A percentile compares a stretch with the other conserved stretches of the same genome.
Conservation (phyloP, 176 grass and related monocot genomes). For the Musa troglodytarum region DNA sequence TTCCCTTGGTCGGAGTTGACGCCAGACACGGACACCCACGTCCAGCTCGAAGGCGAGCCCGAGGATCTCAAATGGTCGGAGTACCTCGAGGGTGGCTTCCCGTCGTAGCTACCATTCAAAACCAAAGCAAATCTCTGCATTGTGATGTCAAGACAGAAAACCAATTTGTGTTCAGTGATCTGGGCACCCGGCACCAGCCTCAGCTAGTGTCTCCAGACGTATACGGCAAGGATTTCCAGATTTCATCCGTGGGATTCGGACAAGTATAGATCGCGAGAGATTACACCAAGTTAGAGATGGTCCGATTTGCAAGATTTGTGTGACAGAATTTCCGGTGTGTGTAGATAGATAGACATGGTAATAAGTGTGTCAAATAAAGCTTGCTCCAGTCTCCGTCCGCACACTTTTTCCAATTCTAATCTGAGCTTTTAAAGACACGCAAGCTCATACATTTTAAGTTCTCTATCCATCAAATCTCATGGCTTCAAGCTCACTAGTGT, state of each 20-base stretch:
- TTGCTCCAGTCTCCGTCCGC: background rate
- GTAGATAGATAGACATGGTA: background rate
- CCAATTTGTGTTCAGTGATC: background rate
- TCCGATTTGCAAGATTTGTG: too few species aligned
- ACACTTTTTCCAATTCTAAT: too few species aligned
- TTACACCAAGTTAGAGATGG: background rate
- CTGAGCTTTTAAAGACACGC: too few species aligned
- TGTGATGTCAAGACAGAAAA: background rate
- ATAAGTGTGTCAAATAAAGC: background rate
- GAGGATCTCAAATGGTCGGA: conserved; percentile 20
- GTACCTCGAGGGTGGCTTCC: conserved; percentile 10
- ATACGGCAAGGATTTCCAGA: background rate
- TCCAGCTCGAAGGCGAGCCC: background rate
- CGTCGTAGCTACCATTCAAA: background rate
- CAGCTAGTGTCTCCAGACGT: background rate
- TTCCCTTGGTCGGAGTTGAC: conserved; percentile 10
- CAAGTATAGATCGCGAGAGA: background rate
- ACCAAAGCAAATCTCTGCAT: background rate
- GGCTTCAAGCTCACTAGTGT: too few species aligned
- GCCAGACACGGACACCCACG: background rate
- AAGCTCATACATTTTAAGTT: too few species aligned
- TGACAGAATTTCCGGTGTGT: background rate
- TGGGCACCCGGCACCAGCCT: background rate
- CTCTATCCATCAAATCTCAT: too few species aligned
- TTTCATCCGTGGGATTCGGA: background rate